Conservation (phyloP, 2,329 filamentous ascomycete genomes). For the Penicillium sp. region DNA sequence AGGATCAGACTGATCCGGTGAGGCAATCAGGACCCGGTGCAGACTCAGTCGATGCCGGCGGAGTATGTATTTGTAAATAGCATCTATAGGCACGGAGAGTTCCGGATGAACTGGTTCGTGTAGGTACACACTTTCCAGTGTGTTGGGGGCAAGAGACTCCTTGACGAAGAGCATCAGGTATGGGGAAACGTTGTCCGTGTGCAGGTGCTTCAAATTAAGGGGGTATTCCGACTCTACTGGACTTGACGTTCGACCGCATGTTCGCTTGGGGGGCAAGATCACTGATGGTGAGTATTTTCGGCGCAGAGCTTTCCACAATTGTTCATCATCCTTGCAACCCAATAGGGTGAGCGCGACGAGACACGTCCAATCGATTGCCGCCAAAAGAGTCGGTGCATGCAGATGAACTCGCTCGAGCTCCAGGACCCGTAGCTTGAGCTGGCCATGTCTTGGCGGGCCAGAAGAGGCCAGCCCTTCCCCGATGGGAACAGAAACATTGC, state of each 20-base stretch:
- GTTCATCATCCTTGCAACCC: slow-evolving; percentile 65
- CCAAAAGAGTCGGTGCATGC: slow-evolving; percentile 64
- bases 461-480: slow-evolving; percentile 2
- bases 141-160: slow-evolving; percentile 71
- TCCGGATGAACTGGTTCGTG: slow-evolving; percentile 57
- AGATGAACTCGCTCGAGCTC: slow-evolving; percentile 70
- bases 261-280: slow-evolving; percentile 5
- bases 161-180: slow-evolving; percentile 68
- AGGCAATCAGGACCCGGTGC: slow-evolving; percentile 68
- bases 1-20: slow-evolving; percentile 48
- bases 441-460: slow-evolving; percentile 29
- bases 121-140: slow-evolving; percentile 70
- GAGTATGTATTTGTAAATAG: slow-evolving; percentile 65
- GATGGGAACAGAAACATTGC: neutral
- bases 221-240: slow-evolving; percentile 47
- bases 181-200: slow-evolving; percentile 66
- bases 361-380: slow-evolving; percentile 67
- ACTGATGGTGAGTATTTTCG: slow-evolving; percentile 51
- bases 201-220: slow-evolving; percentile 65
- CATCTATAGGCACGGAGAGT: slow-evolving; percentile 60
- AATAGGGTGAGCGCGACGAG: slow-evolving; percentile 68
- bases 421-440: slow-evolving; percentile 61
- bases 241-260: slow-evolving; percentile 4
- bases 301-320: slow-evolving; percentile 67
- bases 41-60: slow-evolving; percentile 66